phyloP scores from a whole-genome alignment of 257 asterid genomes.

The Cruciata laevipes region DNA sequence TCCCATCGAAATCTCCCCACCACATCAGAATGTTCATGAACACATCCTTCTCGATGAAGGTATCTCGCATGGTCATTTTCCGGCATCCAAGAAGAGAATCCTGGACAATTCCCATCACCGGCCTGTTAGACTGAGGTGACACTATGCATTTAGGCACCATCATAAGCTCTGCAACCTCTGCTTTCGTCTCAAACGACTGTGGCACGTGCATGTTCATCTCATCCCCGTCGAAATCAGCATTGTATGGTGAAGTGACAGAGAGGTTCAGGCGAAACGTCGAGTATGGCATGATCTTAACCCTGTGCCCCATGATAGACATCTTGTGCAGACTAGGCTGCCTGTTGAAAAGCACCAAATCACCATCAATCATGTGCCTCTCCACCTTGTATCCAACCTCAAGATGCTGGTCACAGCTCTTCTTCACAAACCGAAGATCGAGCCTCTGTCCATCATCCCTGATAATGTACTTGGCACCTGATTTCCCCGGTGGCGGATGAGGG shows the following conservation, averaged over 20 bases:
- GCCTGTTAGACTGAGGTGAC: slow-evolving; percentile 93
- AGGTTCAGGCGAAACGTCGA: slow-evolving; percentile 92
- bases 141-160: slow-evolving; percentile 97
- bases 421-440: slow-evolving; percentile 96
- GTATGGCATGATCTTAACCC: slow-evolving; percentile 96
- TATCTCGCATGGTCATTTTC: slow-evolving; percentile 86
- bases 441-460: slow-evolving; percentile 99
- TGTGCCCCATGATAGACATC: slow-evolving; percentile 99
- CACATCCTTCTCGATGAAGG: slow-evolving; percentile 98
- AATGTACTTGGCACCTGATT: slow-evolving; percentile 96
- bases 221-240: slow-evolving; percentile 99
- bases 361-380: slow-evolving; percentile 96
- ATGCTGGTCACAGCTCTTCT: slow-evolving; percentile 94
- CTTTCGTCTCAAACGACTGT: slow-evolving; percentile 97
- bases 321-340: slow-evolving; percentile 98
- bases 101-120: slow-evolving; percentile 99
- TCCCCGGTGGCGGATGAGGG: slow-evolving; percentile 99
- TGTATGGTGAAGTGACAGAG: slow-evolving; percentile 97
- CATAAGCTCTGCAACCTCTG: slow-evolving; percentile 95
- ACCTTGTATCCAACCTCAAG: slow-evolving; percentile 97
- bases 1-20: slow-evolving; percentile 99
- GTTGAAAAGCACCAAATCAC: slow-evolving; percentile 91
- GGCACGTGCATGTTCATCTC: slow-evolving; percentile 99
- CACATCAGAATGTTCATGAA: slow-evolving; percentile 98
- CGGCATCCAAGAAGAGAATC: slow-evolving; percentile 97